Base-by-base conservation (phyloP, 805 yeast species). In the Cephaloascus albidus region DNA sequence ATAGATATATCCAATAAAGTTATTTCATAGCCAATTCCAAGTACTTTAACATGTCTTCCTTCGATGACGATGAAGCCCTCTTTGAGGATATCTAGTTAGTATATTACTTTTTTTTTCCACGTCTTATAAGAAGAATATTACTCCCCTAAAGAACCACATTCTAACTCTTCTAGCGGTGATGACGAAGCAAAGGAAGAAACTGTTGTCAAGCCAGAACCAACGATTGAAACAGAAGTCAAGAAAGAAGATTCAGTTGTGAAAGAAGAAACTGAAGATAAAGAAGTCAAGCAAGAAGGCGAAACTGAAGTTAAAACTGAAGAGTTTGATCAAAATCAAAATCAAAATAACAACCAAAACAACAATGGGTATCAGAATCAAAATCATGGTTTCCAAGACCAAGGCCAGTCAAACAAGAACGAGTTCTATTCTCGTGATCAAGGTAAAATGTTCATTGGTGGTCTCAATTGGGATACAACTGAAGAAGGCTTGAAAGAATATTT, bases 381-480 rank as follows among this genome's bases (percentile, higher is more conserved):
- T 23, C 6, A 23, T 23, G n/a, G n/a, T n/a, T n/a, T n/a, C n/a
- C 28, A 23, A 23, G 10, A 23, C 28, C 6, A 6, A 6, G 28
- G 28, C 28, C 10, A 23, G 12, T 23, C 28, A 8, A 6, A 23
- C 6, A 31, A n/a, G 14, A 31, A 31, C 16, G 33, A 31, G 16
- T 31, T n/a, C 14, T 31, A 31, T 16, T n/a, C 15, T 15, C 15
- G 33, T 39, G 96, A 85, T 51, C 80, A 80, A 46, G 94, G 95
- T 40, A 88, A 88, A 57, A 85, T 88, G 95, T 88, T 88, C 54
- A 77, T 87, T 59, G 98, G 98, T 46, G 98, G 98, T 38, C 76
- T 90, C 51, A 93, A 90, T 54, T 90, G 97, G 97, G 97, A 90
- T 55, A 90, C 98, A 14, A 81, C 89, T 12, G 97, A 90, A 54